These are phyloP conservation scores for Hirsutella minnesotensis DNA, from an alignment of 2,329 filamentous ascomycete species.

Conservation along the genomic window DNA sequence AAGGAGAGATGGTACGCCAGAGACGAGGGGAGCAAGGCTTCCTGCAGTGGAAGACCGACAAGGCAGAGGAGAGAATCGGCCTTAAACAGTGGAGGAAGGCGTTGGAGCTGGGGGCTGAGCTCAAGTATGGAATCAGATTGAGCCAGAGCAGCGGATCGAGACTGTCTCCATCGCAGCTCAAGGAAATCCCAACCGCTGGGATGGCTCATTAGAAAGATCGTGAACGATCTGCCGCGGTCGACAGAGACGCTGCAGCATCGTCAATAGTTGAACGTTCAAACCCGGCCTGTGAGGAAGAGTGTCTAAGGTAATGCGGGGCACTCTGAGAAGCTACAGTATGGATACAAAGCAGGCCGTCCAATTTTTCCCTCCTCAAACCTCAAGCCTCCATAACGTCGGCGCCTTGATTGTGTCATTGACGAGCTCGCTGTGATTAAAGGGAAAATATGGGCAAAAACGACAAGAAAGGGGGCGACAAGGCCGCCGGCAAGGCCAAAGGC, in stretches of 20 bases:
- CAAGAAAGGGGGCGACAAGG: conserved; percentile 28
- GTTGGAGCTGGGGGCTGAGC: conserved; percentile 13
- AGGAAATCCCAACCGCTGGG: background rate
- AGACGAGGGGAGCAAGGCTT: conserved; percentile 26
- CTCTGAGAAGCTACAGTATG: background rate
- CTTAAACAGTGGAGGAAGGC: conserved; percentile 15
- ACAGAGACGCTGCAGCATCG: no score
- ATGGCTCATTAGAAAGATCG: background rate
- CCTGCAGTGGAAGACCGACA: conserved; percentile 27
- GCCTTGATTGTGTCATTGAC: no score
- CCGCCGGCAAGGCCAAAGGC: conserved; percentile 17
- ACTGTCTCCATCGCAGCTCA: background rate
- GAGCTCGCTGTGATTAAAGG: no score
- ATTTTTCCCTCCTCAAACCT: no score
- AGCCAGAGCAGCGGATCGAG: conserved; percentile 3
- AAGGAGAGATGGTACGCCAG: conserved; percentile 28
- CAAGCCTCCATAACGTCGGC: no score
- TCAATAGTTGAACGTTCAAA: no score
- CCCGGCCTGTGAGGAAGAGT: no score
- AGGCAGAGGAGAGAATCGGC: conserved; percentile 16
- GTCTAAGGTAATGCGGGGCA: background rate
- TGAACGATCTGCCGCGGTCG: no score
- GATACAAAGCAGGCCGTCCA: no score
- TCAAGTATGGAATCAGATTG: conserved; percentile 7
- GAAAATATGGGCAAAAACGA: conserved; percentile 25